Percentiles rank a stretch among this genome's conserved stretches.
Evolutionary conservation across 805 yeast species (phyloP).

Genomic region (Yarrowia alimentaria): DNA sequence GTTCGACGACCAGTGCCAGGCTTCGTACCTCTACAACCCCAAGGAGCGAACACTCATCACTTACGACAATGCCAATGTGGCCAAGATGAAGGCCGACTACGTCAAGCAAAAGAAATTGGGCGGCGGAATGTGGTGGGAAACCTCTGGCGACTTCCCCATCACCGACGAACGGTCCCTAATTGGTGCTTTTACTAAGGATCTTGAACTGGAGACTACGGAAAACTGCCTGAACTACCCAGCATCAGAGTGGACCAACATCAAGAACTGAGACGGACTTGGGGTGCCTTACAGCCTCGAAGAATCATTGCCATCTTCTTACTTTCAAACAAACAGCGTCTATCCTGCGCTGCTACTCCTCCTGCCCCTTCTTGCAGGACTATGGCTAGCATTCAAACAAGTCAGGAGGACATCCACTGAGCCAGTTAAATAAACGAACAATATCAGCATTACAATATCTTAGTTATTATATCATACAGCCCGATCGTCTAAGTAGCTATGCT

Average conservation of each 20-base stretch:
- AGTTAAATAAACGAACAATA: no score
- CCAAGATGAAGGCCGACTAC: constrained; percentile 58
- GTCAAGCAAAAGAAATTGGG: constrained; percentile 52
- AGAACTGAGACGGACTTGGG: background rate
- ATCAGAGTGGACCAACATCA: constrained; percentile 25
- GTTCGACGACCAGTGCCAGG: constrained; percentile 53
- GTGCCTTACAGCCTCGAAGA: no score
- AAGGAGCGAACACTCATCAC: constrained; percentile 46
- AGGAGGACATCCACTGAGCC: no score
- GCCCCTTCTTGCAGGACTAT: no score
- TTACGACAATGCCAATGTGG: constrained; percentile 64
- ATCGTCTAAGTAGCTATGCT: no score
- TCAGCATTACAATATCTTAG: no score
- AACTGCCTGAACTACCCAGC: constrained; percentile 29
- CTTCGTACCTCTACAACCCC: constrained; percentile 53
- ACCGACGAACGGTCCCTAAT: constrained; percentile 33
- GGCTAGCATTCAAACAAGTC: no score
- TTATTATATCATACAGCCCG: no score
- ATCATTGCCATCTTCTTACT: no score
- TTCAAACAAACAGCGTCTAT: no score
- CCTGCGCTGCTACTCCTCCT: no score
- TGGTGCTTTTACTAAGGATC: constrained; percentile 29
- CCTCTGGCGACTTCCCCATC: constrained; percentile 61
- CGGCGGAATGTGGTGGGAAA: constrained; percentile 97
- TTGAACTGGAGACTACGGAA: constrained; percentile 28